Evolutionary conservation across 2,329 filamentous ascomycete genomes (phyloP).

Genomic region (Colletotrichum nymphaeae): DNA sequence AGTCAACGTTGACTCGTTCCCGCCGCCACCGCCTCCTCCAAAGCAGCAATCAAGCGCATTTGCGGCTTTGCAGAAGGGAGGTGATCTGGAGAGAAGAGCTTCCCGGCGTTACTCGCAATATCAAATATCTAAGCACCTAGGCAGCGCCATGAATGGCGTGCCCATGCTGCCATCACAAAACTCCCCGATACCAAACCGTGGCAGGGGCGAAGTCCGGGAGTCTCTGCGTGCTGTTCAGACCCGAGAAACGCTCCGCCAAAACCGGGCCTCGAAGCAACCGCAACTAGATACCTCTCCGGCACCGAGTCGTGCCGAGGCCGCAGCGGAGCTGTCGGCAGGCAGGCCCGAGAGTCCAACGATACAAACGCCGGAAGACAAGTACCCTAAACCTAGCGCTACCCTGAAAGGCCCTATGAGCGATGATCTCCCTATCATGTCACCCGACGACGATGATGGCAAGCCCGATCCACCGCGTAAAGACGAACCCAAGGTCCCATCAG

Average conservation of each 20-base stretch:
- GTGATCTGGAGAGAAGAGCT: constrained; percentile 90
- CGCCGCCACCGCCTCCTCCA: constrained; percentile 74
- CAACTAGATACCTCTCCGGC: constrained; percentile 69
- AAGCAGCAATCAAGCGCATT: constrained; percentile 90
- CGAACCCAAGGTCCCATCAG: constrained; percentile 37
- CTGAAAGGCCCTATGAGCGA: constrained; percentile 68
- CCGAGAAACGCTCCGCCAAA: constrained; percentile 62
- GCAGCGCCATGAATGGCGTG: constrained; percentile 82
- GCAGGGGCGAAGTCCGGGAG: constrained; percentile 81
- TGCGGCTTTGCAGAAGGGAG: constrained; percentile 89
- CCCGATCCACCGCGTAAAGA: constrained; percentile 39
- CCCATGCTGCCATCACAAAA: constrained; percentile 88
- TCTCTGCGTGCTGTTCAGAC: constrained; percentile 78
- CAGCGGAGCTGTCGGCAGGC: constrained; percentile 2
- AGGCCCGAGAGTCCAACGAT: constrained; percentile 55
- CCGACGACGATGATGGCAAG: constrained; percentile 39
- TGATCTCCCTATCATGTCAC: constrained; percentile 51
- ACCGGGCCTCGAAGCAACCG: constrained; percentile 56
- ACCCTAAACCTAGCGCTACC: constrained; percentile 64
- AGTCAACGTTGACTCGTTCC: constrained; percentile 73
- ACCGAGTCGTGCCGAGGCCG: constrained; percentile 68
- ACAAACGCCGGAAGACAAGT: constrained; percentile 76
- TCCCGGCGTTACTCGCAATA: constrained; percentile 96
- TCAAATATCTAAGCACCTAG: constrained; percentile 94
- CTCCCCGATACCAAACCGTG: constrained; percentile 85